Evolutionary conservation across 306 rosid species (phyloP).

Genomic region (Glycyrrhiza uralensis): DNA sequence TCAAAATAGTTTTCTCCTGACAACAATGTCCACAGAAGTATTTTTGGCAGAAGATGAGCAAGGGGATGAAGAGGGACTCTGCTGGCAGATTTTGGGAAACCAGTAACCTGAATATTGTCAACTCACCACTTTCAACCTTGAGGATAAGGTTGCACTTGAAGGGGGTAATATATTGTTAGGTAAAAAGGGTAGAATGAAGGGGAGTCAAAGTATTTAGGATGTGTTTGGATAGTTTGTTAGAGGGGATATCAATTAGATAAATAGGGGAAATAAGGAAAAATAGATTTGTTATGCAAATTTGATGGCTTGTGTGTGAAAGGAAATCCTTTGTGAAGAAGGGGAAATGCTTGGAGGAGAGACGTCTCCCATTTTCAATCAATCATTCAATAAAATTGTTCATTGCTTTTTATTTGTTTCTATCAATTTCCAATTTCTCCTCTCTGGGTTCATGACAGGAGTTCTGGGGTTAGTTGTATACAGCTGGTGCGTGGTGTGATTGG

Average conservation of each 20-base stretch:
- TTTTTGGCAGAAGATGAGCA: not conserved
- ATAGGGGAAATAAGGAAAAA: not conserved
- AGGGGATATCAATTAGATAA: not conserved
- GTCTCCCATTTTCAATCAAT: not conserved
- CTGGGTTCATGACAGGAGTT: not conserved
- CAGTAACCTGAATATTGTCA: not conserved
- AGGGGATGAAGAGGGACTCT: not conserved
- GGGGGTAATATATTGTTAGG: not conserved
- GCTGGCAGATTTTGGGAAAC: not conserved
- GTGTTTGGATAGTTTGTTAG: not conserved
- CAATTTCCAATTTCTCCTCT: not conserved
- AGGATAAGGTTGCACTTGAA: not conserved
- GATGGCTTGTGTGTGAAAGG: not conserved
- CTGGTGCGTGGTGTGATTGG: not conserved
- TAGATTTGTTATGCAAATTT: not conserved
- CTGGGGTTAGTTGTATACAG: conserved; percentile 1
- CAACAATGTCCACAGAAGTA: not conserved
- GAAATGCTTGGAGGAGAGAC: not conserved
- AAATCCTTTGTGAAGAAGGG: not conserved
- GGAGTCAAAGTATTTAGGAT: not conserved
- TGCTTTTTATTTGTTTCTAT: not conserved
- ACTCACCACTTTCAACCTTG: not conserved
- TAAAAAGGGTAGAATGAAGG: not conserved
- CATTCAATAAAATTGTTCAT: not conserved
- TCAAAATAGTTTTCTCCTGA: not conserved